Evolutionary conservation across 129 eudicot species (phyloP), one percentile per base, ranked within the genome.

Genomic region (Mikania micrantha): DNA sequence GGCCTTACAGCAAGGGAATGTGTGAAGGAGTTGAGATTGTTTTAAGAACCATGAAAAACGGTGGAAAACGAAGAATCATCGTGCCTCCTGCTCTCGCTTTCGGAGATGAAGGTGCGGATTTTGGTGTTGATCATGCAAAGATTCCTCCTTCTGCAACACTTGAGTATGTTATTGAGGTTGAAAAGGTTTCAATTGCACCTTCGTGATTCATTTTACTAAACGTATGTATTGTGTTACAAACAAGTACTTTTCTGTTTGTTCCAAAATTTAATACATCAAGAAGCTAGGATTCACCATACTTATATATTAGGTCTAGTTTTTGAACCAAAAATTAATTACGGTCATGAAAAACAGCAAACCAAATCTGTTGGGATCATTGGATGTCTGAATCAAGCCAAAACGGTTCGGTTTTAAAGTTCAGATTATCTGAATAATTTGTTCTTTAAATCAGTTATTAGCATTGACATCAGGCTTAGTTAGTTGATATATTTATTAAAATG

Each of bases 161-260:
- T 31, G 98, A 92, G 49, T 92, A 92, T 49, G 58, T 85, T 25
- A 72, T 92, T 0, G 85, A 92, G 77, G 85, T 92, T 63, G 95
- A 88, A 39, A 92, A 78, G 73, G 96, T 92, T 64, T 92, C 96
- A 0, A 85, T 88, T 71, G 98, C 98, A 71, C 98, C 96, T 1
- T 90, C 90, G 29, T 91, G 84, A 88, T 31, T 88, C 81, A 83
- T 36, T 40, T 64, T 72, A 45, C n/a, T n/a, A n/a, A n/a, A n/a
- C n/a, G n/a, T 53, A 24, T 68, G 24, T 70, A 7, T 32, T 60
- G 3, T 60, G 11, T 16, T 8, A 19, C 20, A 12, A 12, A 56
- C 27, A 27, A 13, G 10, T 56, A 27, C 54, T 5, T 47, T 47
- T 17, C 54, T 16, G 2, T 16, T 17, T 47, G 3, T 47, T 32